A percentile compares a stretch with the other conserved stretches of the same genome.
phyloP scores from a whole-genome alignment of 257 asterid species.

The Gardenia jasminoides region DNA sequence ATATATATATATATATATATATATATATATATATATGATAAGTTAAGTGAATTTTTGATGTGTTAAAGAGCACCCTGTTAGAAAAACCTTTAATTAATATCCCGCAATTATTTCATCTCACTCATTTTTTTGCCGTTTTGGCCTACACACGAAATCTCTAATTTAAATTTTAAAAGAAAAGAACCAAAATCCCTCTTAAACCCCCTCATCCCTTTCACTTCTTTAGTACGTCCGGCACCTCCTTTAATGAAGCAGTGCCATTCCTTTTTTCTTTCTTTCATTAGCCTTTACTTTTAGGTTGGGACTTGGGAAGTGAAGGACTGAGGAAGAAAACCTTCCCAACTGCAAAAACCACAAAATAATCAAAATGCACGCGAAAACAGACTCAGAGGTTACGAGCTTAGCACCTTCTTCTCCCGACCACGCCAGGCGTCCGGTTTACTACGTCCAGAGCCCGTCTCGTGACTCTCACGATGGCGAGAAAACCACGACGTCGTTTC shows the following conservation, averaged over 20 bases:
- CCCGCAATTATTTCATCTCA: too few species aligned
- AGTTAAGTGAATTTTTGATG: too few species aligned
- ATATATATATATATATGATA: too few species aligned
- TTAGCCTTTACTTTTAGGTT: background rate
- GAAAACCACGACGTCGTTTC: constrained; percentile 76
- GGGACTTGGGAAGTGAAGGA: background rate
- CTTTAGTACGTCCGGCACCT: background rate
- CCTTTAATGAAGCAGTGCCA: background rate
- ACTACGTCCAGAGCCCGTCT: constrained; percentile 91
- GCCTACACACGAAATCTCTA: background rate
- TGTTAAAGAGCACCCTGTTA: too few species aligned
- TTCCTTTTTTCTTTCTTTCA: background rate
- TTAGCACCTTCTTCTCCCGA: constrained; percentile 91
- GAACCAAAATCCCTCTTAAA: background rate
- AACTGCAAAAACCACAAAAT: background rate
- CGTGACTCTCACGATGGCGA: constrained; percentile 91
- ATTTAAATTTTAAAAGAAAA: background rate
- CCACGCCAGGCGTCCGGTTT: constrained; percentile 61
- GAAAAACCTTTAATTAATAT: too few species aligned
- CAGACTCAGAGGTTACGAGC: constrained; percentile 78
- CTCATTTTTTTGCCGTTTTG: too few species aligned
- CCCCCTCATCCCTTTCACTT: background rate
- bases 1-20: too few species aligned
- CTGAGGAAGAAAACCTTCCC: too few species aligned
- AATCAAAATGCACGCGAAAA: constrained; percentile 61